A percentile compares a stretch with the other conserved stretches of the same genome.
These are phyloP conservation scores for Pleurotus platypus DNA, from an alignment of 768 basidiomycete genomes.

Conservation along the genomic window DNA sequence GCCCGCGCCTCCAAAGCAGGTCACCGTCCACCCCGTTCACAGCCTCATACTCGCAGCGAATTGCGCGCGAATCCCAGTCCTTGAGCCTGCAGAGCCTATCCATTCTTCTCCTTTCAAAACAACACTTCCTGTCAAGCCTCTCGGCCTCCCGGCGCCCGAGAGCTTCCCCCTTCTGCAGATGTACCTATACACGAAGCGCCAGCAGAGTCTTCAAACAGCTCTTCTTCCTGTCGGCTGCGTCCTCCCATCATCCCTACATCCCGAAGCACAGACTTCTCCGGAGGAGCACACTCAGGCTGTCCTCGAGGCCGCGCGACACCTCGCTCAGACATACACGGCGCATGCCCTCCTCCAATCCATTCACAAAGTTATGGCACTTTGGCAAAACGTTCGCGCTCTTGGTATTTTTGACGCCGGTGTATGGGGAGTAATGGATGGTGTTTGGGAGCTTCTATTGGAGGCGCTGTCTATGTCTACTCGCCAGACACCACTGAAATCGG, in stretches of 20 bases:
- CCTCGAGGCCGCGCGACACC: constrained; percentile 23
- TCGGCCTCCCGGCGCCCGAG: constrained; percentile 60
- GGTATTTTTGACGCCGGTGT: constrained; percentile 62
- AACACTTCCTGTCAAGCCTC: constrained; percentile 56
- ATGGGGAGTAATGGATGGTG: constrained; percentile 64
- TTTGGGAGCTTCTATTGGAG: constrained; percentile 65
- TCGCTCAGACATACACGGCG: constrained; percentile 38
- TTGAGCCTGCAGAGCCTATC: constrained; percentile 33
- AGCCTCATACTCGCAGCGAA: constrained; percentile 65
- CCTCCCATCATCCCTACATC: constrained; percentile 24
- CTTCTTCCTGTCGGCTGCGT: constrained; percentile 37
- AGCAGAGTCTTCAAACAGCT: constrained; percentile 43
- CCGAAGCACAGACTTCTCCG: constrained; percentile 14
- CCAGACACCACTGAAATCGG: constrained; percentile 5
- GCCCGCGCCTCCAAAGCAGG: constrained; percentile 19
- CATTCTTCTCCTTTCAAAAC: constrained; percentile 33
- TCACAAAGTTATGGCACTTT: constrained; percentile 57
- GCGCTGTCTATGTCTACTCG: constrained; percentile 54
- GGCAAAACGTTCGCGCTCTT: constrained; percentile 69
- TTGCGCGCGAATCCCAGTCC: constrained; percentile 59
- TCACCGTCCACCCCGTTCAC: constrained; percentile 64
- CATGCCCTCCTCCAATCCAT: constrained; percentile 47
- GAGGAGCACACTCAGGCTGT: constrained; percentile 1
- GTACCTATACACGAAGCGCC: constrained; percentile 66
- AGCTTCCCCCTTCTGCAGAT: constrained; percentile 56